Percentiles rank a stretch among this genome's conserved stretches.
Evolutionary conservation across 805 yeast genomes (phyloP).

Genomic region (Spencermartinsiella europaea): DNA sequence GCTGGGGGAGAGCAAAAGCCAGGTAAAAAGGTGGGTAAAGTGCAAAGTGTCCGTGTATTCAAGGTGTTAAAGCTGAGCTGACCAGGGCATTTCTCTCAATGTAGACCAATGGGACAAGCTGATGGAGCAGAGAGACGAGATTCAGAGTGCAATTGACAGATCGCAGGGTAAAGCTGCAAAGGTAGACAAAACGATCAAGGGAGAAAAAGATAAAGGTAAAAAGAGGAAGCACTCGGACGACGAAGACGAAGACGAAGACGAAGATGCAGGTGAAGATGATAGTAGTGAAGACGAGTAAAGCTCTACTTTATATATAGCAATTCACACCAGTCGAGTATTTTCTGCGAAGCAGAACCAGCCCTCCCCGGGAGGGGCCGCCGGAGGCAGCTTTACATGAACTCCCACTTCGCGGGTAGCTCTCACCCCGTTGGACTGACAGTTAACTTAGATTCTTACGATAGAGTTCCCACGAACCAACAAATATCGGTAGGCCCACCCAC

Average conservation of each 20-base stretch:
- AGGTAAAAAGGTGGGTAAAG: conserved; percentile 59
- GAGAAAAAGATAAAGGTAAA: background rate
- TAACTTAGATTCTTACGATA: too few relatives aligned
- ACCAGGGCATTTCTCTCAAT: conserved; percentile 30
- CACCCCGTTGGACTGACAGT: too few relatives aligned
- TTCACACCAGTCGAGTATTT: too few relatives aligned
- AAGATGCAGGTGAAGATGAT: conserved; percentile 3
- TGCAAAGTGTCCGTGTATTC: too few relatives aligned
- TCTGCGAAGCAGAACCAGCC: too few relatives aligned
- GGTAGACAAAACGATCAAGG: background rate
- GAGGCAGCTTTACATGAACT: too few relatives aligned
- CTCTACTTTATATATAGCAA: too few relatives aligned
- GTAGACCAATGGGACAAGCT: conserved; percentile 24
- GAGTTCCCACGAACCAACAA: too few relatives aligned
- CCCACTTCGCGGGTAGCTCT: too few relatives aligned
- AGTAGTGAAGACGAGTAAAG: conserved; percentile 1
- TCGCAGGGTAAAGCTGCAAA: conserved; percentile 8
- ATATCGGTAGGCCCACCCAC: too few relatives aligned
- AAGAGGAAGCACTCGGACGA: conserved; percentile 1
- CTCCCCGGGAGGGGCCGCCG: too few relatives aligned
- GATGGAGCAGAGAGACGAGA: conserved; percentile 15
- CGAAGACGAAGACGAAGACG: conserved; percentile 7
- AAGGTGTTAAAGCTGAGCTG: too few relatives aligned
- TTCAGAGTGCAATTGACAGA: conserved; percentile 22
- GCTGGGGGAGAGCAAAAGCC: conserved; percentile 63